These are phyloP conservation scores for Verticillium tricorpus DNA, from an alignment of 2,329 filamentous ascomycete genomes.

Conservation along the genomic window DNA sequence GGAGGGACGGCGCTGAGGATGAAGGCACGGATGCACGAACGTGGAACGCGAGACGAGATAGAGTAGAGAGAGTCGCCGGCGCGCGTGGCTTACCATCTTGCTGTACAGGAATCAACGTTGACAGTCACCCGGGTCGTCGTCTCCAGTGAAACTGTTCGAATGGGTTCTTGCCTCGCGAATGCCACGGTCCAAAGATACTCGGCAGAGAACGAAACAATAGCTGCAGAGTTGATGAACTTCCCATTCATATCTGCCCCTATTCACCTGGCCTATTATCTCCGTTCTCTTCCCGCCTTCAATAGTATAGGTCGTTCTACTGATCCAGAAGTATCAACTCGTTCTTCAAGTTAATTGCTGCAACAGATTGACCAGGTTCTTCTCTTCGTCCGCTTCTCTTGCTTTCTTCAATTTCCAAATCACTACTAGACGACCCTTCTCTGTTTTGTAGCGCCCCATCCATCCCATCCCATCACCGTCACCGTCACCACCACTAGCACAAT, in stretches of 20 bases:
- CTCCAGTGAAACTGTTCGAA: not conserved
- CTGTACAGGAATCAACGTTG: not conserved
- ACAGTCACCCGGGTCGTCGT: not conserved
- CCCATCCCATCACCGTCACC: too few species aligned
- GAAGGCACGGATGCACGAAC: not conserved
- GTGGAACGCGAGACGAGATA: not conserved
- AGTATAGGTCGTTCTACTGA: too few species aligned
- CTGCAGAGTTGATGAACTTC: not conserved
- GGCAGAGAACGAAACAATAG: not conserved
- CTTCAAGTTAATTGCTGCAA: too few species aligned
- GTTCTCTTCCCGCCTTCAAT: too few species aligned
- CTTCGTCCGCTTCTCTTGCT: too few species aligned
- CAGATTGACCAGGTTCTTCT: too few species aligned
- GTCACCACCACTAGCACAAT: not conserved
- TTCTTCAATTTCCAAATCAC: too few species aligned
- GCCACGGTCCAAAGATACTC: too few species aligned
- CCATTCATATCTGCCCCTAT: not conserved
- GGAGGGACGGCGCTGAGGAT: not conserved
- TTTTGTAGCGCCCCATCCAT: too few species aligned
- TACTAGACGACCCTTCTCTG: too few species aligned
- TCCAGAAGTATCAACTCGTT: too few species aligned
- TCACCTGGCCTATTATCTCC: not conserved
- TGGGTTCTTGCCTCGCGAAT: too few species aligned
- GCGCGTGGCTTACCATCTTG: not conserved
- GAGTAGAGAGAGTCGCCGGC: not conserved